Percentiles rank a stretch among this genome's conserved stretches.
These are phyloP conservation scores for Cryptococcus sp. DNA, from an alignment of 1,284 basidiomycete species.

Conservation along the genomic window DNA sequence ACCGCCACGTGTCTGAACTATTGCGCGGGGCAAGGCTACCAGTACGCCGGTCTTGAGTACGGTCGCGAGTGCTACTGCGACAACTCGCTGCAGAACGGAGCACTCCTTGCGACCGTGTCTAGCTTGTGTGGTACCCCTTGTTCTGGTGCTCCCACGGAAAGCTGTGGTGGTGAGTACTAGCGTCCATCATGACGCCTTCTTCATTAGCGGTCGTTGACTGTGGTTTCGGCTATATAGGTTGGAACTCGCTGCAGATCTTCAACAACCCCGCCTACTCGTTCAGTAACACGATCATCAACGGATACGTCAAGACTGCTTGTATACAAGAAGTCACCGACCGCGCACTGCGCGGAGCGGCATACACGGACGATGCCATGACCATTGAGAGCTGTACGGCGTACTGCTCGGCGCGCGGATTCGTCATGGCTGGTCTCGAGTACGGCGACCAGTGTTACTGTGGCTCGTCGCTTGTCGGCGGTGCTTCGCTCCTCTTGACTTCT, in stretches of 20 bases:
- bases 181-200: too few species aligned
- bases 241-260: conserved; percentile 8
- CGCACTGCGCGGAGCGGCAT: conserved; percentile 6
- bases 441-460: conserved; percentile 19
- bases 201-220: background rate
- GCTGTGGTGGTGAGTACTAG: conserved; percentile 9
- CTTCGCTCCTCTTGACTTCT: conserved; percentile 11
- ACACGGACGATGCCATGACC: conserved; percentile 12
- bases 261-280: conserved; percentile 10
- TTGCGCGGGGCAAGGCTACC: conserved; percentile 18
- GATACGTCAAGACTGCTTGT: conserved; percentile 20
- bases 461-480: conserved; percentile 10
- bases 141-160: conserved; percentile 13
- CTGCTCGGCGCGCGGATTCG: conserved; percentile 8
- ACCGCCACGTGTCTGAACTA: conserved; percentile 18
- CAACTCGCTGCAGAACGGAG: conserved; percentile 23
- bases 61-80: conserved; percentile 26
- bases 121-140: conserved; percentile 17
- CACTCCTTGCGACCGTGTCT: conserved; percentile 13
- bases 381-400: conserved; percentile 10
- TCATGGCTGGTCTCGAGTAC: conserved; percentile 19
- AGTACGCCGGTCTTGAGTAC: conserved; percentile 23
- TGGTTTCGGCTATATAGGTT: background rate
- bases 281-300: conserved; percentile 10
- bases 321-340: conserved; percentile 15